Evolutionary conservation across 306 rosid species (phyloP), one percentile per base, ranked within the genome.

Genomic region (Clitoria ternatea): DNA sequence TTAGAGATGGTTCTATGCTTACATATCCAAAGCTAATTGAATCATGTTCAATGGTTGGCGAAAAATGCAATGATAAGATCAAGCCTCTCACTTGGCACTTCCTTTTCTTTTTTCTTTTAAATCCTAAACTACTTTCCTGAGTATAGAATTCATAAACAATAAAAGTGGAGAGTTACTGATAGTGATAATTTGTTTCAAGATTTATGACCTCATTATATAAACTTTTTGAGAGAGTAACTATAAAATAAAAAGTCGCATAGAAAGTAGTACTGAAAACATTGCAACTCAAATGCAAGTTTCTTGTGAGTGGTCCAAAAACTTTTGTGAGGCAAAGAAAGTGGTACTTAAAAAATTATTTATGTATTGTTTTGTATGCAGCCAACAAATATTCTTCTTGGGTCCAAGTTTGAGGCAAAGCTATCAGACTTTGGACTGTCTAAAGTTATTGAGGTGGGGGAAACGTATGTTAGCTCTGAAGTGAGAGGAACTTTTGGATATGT

Each of bases 401-500:
- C 78, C 5, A 83, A 79, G 3, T 83, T 85, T 42, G 88, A 85
- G 80, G 90, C 88, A 59, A 85, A 81, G 73, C 79, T 88, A 59
- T 88, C 88, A 9, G 93, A 88, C 78, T 85, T 85, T 49, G 90
- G 93, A 61, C 79, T 85, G 33, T 85, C 88, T 18, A 88, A 77
- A 79, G 64, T 88, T 40, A 83, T 83, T 43, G 82, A 79, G 27
- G 62, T 39, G 17, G 93, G 88, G 4, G 84, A 85, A 72, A 78
- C 78, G 5, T 74, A 67, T 81, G 87, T 70, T 1, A 79, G 83
- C 69, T 85, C 90, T 39, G 90, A 88, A 88, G 88, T 88, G 70
- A 83, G 90, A 72, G 88, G 93, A 67, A 85, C 88, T 62, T 88
- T 85, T 65, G 93, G 93, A 18, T 88, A 81, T 44, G 76, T 88